Percentiles rank a stretch among this genome's conserved stretches.
Conservation (phyloP, 2,329 filamentous ascomycete genomes). For the Taxawa tesnikishii region DNA sequence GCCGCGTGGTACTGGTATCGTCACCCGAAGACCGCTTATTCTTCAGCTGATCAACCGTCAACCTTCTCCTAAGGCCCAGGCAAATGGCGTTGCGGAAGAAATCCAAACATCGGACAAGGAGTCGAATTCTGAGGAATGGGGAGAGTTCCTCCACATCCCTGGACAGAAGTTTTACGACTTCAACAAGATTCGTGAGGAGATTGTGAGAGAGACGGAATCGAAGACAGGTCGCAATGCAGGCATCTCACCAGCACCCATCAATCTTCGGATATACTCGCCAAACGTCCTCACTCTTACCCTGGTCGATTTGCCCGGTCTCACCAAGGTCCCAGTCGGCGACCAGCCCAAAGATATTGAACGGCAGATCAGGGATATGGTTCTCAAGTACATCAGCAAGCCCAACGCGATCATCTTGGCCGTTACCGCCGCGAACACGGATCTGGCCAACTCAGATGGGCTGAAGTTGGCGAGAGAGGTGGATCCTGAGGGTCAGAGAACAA, state of each 20-base stretch:
- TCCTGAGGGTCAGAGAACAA: slow-evolving; percentile 92
- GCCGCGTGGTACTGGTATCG: slow-evolving; percentile 93
- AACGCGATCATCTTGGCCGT: slow-evolving; percentile 97
- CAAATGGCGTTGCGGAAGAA: slow-evolving; percentile 60
- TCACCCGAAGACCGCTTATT: slow-evolving; percentile 88
- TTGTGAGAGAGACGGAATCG: slow-evolving; percentile 87
- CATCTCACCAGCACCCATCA: slow-evolving; percentile 94
- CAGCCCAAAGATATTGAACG: slow-evolving; percentile 93
- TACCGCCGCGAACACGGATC: slow-evolving; percentile 90
- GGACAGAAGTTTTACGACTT: slow-evolving; percentile 98
- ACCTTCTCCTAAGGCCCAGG: slow-evolving; percentile 43
- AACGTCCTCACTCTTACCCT: slow-evolving; percentile 95
- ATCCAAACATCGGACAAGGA: slow-evolving; percentile 64
- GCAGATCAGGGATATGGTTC: slow-evolving; percentile 94
- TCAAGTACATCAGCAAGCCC: slow-evolving; percentile 97
- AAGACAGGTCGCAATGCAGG: slow-evolving; percentile 95
- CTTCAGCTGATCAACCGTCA: slow-evolving; percentile 94
- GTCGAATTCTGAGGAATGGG: slow-evolving; percentile 92
- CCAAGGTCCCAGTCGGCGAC: slow-evolving; percentile 92
- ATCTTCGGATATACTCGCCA: slow-evolving; percentile 94
- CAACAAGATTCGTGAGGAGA: slow-evolving; percentile 96
- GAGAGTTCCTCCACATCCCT: slow-evolving; percentile 95
- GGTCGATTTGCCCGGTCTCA: slow-evolving; percentile 91
- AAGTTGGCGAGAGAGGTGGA: slow-evolving; percentile 96
- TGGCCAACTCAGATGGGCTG: slow-evolving; percentile 95